Evolutionary conservation across 2,329 filamentous ascomycete genomes (phyloP), one percentile per base, ranked within the genome.

Genomic region (Shiraia sp.): DNA sequence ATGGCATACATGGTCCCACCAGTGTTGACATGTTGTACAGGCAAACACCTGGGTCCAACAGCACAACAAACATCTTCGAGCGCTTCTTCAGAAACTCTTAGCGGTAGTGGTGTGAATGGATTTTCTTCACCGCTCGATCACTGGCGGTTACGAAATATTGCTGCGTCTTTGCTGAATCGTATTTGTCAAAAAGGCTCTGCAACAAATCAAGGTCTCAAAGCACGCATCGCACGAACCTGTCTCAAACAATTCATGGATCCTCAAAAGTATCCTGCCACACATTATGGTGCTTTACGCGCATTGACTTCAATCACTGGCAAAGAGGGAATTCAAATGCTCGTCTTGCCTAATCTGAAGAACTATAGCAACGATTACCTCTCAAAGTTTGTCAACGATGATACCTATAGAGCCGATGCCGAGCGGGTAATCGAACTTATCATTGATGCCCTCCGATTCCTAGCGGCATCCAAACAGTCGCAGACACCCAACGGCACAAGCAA

Each of bases 181-280:
- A 88, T 99, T 27, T 85, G 88, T 3, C 80, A 79, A 49, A 92
- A 91, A 61, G 96, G 95, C 72, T 84, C 86, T 5, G 79, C 84
- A 17, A 86, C 85, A 4, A 95, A 91, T 43, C 84, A 87, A 30
- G 86, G 90, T 10, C 81, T 97, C 17, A 89, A 90, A 42, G 86
- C 91, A 2, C 88, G 95, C 51, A 85, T 99, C 22, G 91, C 90
- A 3, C 82, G 93, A n/a, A 93, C 91, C 0, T 96, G 90, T 61
- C 80, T 97, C 24, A 96, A 96, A 72, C 85, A 87, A 59, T 92
- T 96, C 69, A 80, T 99, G 22, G 91, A 96, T 60, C 88, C 90
- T 0, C 83, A 85, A 30, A 90, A 91, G 62, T 85, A 90, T 0
- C 81, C 90, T 0, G 83, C 88, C 2, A 86, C 92, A 1, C 88